phyloP scores from a whole-genome alignment of 345 rosid species.

The Moricandia arvensis region DNA sequence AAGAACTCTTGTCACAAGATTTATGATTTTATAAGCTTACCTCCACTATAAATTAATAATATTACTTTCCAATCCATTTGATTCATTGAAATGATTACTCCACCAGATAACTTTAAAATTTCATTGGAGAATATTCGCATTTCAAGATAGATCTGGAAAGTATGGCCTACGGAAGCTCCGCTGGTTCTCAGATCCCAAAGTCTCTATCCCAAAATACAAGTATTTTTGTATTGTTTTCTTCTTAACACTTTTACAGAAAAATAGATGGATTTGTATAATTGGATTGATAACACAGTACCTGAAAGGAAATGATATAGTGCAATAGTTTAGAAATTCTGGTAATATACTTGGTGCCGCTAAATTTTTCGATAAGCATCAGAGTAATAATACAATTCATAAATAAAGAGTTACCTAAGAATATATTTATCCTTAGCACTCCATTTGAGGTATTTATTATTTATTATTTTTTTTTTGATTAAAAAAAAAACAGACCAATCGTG shows the following conservation, averaged over 20 bases:
- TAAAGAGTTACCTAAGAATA: neutral
- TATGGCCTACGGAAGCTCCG: neutral
- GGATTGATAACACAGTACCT: neutral
- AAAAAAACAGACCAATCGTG: no score
- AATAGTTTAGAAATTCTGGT: neutral
- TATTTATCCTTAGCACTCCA: no score
- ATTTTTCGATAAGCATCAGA: neutral
- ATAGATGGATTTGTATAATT: neutral
- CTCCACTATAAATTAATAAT: neutral
- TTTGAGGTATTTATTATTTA: no score
- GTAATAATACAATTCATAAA: neutral
- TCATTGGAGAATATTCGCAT: conserved; percentile 5
- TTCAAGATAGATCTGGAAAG: conserved; percentile 16
- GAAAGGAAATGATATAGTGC: neutral
- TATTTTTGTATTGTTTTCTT: neutral
- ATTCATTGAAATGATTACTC: conserved; percentile 4
- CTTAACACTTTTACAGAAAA: neutral
- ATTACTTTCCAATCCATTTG: neutral
- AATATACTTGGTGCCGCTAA: neutral
- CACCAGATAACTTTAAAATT: neutral
- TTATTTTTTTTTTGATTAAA: no score
- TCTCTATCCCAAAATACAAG: neutral
- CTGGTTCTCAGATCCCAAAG: conserved; percentile 1
- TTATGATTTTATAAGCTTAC: neutral
- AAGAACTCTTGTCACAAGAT: neutral